Evolutionary conservation across 192 early-diverging fungal species (phyloP), one percentile per base, ranked within the genome.

Genomic region (Mortierella alpina): DNA sequence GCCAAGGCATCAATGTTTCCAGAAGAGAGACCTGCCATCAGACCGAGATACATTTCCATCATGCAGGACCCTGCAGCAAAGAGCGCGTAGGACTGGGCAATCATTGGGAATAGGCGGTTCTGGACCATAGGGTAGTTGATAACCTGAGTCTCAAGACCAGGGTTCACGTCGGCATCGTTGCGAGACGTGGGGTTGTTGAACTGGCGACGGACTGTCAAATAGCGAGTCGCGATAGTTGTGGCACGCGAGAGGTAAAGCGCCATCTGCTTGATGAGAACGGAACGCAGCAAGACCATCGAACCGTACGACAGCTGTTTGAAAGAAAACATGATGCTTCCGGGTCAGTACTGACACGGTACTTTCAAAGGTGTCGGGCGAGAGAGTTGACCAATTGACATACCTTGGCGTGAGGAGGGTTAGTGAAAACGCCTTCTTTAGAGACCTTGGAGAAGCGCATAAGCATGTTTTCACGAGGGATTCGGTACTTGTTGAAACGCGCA

Each of bases 401-500:
- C 70, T 83, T 89, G 41, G 71, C 59, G 48, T 89, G 83, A 18
- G 89, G 89, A 11, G 91, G 91, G 18, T 86, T 90, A 57, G 77
- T 84, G 66, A 87, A 91, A 7, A 87, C 82, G 50, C 91, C 91
- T 2, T 79, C 73, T 15, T 79, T 77, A 17, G 84, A 83, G 12
- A 92, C 87, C 42, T 86, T 84, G 15, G 91, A 86, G 76, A 85
- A 90, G 5, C 86, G 83, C 75, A 87, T 87, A 17, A 92, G 75
- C 77, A 92, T 87, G 70, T 86, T 76, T 17, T 85, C 84, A 62
- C 88, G 88, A 40, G 91, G 88, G 31, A 92, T 86, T 18, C 83
- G 86, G 15, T 95, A 93, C 72, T 92, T 78, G 15, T 91, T 94
- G 78, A 96, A 94, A 65, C 93, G 92, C 58, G 69, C 54, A 83